Evolutionary conservation across 139 green algal species (phyloP).

Genomic region (Volvox reticuliferus): DNA sequence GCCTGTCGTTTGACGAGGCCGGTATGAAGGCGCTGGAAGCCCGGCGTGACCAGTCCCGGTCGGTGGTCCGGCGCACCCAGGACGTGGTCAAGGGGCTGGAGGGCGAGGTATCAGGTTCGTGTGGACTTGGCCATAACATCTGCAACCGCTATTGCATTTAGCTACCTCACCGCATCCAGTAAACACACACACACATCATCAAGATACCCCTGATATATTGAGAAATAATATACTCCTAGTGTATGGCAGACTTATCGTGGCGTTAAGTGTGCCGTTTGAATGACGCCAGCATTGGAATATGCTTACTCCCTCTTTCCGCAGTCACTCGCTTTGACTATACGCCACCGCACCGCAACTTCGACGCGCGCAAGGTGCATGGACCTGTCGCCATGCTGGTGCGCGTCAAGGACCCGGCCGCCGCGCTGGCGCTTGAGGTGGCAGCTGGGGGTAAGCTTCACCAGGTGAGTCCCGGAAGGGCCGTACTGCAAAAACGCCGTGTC

Average conservation of each 20-base stretch:
- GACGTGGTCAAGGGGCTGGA: slow-evolving; percentile 74
- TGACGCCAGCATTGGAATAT: too few species aligned
- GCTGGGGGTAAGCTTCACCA: slow-evolving; percentile 96
- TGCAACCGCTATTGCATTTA: too few species aligned
- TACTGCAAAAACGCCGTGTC: too few species aligned
- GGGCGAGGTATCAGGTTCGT: slow-evolving; percentile 47
- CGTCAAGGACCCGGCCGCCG: slow-evolving; percentile 77
- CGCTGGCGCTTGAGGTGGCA: slow-evolving; percentile 94
- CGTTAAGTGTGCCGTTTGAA: too few species aligned
- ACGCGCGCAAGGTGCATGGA: slow-evolving; percentile 60
- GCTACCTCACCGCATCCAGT: too few species aligned
- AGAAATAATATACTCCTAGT: too few species aligned
- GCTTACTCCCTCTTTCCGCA: background rate
- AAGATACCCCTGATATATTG: too few species aligned
- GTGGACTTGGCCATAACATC: background rate
- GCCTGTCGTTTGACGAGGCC: slow-evolving; percentile 65
- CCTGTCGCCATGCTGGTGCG: slow-evolving; percentile 88
- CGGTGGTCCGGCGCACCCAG: slow-evolving; percentile 54
- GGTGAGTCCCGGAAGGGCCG: slow-evolving; percentile 53
- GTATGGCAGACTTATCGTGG: too few species aligned
- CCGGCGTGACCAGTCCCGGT: slow-evolving; percentile 48
- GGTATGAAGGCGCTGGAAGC: slow-evolving; percentile 65
- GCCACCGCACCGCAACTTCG: slow-evolving; percentile 34
- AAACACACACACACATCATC: too few species aligned
- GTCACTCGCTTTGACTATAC: slow-evolving; percentile 42